Evolutionary conservation across 2,329 filamentous ascomycete species (phyloP), one percentile per base, ranked within the genome.

Genomic region (Xylaria sp.): DNA sequence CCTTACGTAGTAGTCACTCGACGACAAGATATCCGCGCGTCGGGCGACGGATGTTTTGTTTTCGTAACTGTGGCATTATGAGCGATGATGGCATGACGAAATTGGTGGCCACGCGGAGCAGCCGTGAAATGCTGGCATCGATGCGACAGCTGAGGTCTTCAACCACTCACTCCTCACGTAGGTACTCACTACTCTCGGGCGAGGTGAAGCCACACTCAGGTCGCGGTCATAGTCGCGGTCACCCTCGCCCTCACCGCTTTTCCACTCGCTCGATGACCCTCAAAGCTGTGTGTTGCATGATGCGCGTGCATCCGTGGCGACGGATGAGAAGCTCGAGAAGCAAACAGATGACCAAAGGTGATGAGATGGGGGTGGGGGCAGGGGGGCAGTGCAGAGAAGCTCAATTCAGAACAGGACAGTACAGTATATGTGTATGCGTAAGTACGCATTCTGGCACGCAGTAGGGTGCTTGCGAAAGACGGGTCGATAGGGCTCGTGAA

Each of bases 371-470:
- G 25, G 45, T 44, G 42, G 29, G 10, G n/a, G 33, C 38, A 63
- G 31, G 57, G 61, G 64, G 67, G 64, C 60, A n/a, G 66, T 68
- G 66, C 63, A 67, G 57, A 15, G n/a, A 36, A n/a, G 39, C 20
- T 13, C n/a, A 33, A 45, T 38, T 56, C 31, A 56, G 44, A 47
- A 25, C n/a, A n/a, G n/a, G n/a, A 44, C 42, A n/a, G 9, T 44
- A 22, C 42, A 25, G n/a, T 25, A 47, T n/a, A n/a, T n/a, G n/a
- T n/a, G n/a, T n/a, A n/a, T n/a, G n/a, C n/a, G n/a, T n/a, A n/a
- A n/a, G n/a, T n/a, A n/a, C n/a, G n/a, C n/a, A n/a, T n/a, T n/a
- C n/a, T n/a, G n/a, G n/a, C n/a, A n/a, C n/a, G n/a, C n/a, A 11
- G 53, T 49, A 38, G 45, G 29, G 56, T 42, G 33, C 55, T 55